Base-by-base conservation (phyloP, 2,329 filamentous ascomycete genomes). In the Sporothrix luriei region DNA sequence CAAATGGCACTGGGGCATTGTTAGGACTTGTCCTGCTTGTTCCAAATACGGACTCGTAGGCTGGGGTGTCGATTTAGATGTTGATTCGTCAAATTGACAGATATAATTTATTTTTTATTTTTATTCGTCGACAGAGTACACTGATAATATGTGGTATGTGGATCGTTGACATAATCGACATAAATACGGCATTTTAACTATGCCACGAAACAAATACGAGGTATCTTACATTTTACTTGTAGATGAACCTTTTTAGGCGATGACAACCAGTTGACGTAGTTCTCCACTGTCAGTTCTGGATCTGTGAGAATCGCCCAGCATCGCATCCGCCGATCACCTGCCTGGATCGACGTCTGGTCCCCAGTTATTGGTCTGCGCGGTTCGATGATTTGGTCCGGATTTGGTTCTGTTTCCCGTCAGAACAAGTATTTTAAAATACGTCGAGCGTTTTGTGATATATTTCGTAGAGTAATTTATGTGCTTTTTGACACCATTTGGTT, bases 251-350 rank as follows among this genome's bases (percentile, higher is more conserved):
- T 6, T 24, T 21, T 11, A 38, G 13, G 7, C 14, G 38, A 61
- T 61, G 57, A 40, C 33, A 26, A 24, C 57, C 57, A 24, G 38
- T 61, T 61, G 38, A 46, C 33, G 33, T 61, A 16, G 38, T 21
- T 43, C 21, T 26, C 43, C 57, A 11, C 14, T n/a, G 29, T 21
- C 43, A 26, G 26, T n/a, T 43, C 21, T 29, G 13, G 19, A 7
- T 13, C 19, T 43, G 2, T 3, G 19, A 5, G 9, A 38, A 61
- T 61, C 57, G n/a, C 33, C 57, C 13, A 61, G 57, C 38, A 61
- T 38, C 11, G 38, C 5, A 61, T 46, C n/a, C 43, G 57, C 21
- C 57, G 38, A 46, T 61, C 38, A 61, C 21, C 16, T 38, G 57
- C 55, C 33, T 40, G 33, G 21, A 40, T 40, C 33, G 33, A 24